Base-by-base conservation (phyloP, 2,329 filamentous ascomycete genomes). In the Xylariaceae sp. region DNA sequence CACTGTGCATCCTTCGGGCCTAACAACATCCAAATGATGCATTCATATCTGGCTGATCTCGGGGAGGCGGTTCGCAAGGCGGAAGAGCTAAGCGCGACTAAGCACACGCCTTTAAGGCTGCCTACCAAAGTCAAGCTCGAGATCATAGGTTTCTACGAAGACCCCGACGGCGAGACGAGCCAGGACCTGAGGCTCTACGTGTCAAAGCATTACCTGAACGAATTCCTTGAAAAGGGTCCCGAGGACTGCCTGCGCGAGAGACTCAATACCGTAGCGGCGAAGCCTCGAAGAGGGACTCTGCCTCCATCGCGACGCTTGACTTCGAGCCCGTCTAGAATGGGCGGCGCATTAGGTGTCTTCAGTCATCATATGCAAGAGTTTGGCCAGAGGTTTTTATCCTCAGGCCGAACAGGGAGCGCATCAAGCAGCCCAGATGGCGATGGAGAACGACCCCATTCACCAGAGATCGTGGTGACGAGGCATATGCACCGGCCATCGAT, bases 71-170 rank as follows among this genome's bases (percentile, higher is more conserved):
- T 70, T 4, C 36, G 47, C 3, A 67, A 69, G 40, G 67, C 67
- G 1, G 58, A 63, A 19, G 45, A 50, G 1, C 50, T 71, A 2
- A 67, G 62, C 41, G 34, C 43, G 3, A 50, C 56, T 43, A 54
- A 58, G 0, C 73, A 76, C 38, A 70, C 67, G 30, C 65, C 70
- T 0, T 48, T 82, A 17, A 62, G 65, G 28, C 65, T 81, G 2
- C 69, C 74, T 34, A 65, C 71, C 17, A 71, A 72, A 34, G 74
- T 81, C 29, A 73, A 71, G 38, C 67, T 83, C 3, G 79, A 83
- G 48, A 54, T 76, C 8, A 70, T 74, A 37, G 79, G 78, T 0
- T 83, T 83, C 52, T 83, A 81, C 42, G 76, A 80, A 35, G 76
- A 81, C 35, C 59, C 65, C 0, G 64, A 70, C 6, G 59, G 58